Evolutionary conservation across 108 stramenopile species (phyloP).

Genomic region (Asterionellopsis glacialis): DNA sequence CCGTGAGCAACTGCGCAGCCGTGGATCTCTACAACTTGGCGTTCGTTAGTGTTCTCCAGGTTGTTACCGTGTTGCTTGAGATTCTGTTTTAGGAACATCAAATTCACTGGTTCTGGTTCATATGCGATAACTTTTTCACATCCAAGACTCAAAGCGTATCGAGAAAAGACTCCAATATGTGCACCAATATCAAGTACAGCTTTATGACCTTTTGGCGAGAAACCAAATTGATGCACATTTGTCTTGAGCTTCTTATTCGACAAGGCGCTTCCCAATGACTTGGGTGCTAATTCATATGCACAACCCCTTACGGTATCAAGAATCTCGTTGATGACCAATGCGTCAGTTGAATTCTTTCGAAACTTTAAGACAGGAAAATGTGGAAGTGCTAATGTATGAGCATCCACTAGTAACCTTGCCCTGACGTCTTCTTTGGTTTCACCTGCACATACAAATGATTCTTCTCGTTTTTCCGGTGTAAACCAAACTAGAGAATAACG

Average conservation of each 20-base stretch:
- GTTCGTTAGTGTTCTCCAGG: neutral
- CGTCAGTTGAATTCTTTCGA: slow-evolving; percentile 38
- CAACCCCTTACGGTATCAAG: slow-evolving; percentile 30
- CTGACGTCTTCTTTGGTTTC: slow-evolving; percentile 19
- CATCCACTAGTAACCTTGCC: slow-evolving; percentile 16
- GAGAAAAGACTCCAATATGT: slow-evolving; percentile 48
- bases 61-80: slow-evolving; percentile 7
- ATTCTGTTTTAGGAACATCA: slow-evolving; percentile 32
- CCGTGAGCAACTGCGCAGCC: slow-evolving; percentile 26
- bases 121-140: slow-evolving; percentile 36
- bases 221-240: slow-evolving; percentile 12
- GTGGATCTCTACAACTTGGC: neutral
- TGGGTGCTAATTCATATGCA: slow-evolving; percentile 15
- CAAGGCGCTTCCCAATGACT: neutral
- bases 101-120: slow-evolving; percentile 48
- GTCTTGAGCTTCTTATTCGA: slow-evolving; percentile 1
- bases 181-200: slow-evolving; percentile 39
- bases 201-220: slow-evolving; percentile 30
- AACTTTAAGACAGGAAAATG: slow-evolving; percentile 30
- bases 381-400: slow-evolving; percentile 19
- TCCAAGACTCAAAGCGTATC: slow-evolving; percentile 35
- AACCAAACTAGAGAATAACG: slow-evolving; percentile 91
- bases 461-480: slow-evolving; percentile 52
- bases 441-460: neutral
- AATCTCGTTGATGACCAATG: slow-evolving; percentile 43